phyloP scores from a whole-genome alignment of 257 asterid genomes.

The Solanum sejunctum region DNA sequence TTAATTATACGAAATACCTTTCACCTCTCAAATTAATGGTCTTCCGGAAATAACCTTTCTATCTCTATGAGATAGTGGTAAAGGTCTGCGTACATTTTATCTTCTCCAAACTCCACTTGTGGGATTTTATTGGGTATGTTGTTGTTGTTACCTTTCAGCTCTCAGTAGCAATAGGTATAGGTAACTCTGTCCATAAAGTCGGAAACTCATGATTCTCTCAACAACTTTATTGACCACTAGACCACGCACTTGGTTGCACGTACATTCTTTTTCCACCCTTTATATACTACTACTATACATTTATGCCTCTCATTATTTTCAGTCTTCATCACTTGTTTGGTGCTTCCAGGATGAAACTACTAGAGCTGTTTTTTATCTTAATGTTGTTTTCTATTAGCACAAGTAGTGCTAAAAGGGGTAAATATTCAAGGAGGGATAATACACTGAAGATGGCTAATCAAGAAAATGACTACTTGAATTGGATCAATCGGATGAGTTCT shows the following conservation, averaged over 20 bases:
- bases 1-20: background rate
- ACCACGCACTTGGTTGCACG: background rate
- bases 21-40: background rate
- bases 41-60: no score
- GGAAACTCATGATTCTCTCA: background rate
- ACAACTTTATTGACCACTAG: background rate
- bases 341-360: background rate
- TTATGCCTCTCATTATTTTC: background rate
- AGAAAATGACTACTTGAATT: conserved; percentile 29
- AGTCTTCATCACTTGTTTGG: background rate
- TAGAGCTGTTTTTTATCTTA: conserved; percentile 3
- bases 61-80: no score
- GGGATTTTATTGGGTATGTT: no score
- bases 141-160: background rate
- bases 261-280: background rate
- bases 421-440: background rate
- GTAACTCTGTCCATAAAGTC: background rate
- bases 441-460: background rate
- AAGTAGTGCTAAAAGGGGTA: background rate
- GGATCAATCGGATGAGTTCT: conserved; percentile 45
- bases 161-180: background rate
- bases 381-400: conserved; percentile 10
- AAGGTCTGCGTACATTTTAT: no score
- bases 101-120: no score
- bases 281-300: background rate